Evolutionary conservation across 371 early-diverging fungal species (phyloP), one percentile per base, ranked within the genome.

Genomic region (Circinella umbellata): DNA sequence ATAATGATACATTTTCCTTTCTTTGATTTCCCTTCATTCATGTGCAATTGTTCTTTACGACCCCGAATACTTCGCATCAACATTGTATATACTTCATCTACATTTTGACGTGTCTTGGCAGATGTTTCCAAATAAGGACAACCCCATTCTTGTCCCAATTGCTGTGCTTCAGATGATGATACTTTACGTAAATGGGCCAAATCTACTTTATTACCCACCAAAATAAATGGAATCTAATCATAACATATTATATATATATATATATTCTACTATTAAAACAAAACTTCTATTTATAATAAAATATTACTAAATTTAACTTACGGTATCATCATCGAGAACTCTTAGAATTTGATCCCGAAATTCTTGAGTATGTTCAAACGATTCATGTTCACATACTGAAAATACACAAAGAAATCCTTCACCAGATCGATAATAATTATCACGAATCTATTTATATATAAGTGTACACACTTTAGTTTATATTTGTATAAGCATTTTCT

Each of bases 371-470:
- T 93, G 89, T 51, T 79, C 83, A 77, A 95, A 93, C n/a, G 88
- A 88, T 77, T 93, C 93, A 69, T 84, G 83, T 77, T 94, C 94
- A 70, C 88, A 87, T 17, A 95, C 80, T 13, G 93, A 92, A 76
- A 93, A 95, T 38, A 94, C 93, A 71, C 92, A 92, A 39, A 94
- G 72, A 73, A 95, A 95, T 4, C 96, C 96, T 80, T 95, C 95
- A 35, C 95, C 95, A 51, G 89, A 88, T 7, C 95, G 88, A 73
- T 94, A 94, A 74, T 94, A 94, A 79, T 94, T 94, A 77, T 95
- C 96, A 34, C 94, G 88, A 69, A 95, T 95, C 85, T 90, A 71
- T 17, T 35, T 17, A 20, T 18, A 68, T 47, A 10, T 17, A 18
- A 54, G 51, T n/a, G 5, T 54, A 27, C 42, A 20, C 36, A 61